A percentile compares a stretch with the other conserved stretches of the same genome.
Evolutionary conservation across 148 eudicot species (phyloP).

Genomic region (Gaultheria prostrata): DNA sequence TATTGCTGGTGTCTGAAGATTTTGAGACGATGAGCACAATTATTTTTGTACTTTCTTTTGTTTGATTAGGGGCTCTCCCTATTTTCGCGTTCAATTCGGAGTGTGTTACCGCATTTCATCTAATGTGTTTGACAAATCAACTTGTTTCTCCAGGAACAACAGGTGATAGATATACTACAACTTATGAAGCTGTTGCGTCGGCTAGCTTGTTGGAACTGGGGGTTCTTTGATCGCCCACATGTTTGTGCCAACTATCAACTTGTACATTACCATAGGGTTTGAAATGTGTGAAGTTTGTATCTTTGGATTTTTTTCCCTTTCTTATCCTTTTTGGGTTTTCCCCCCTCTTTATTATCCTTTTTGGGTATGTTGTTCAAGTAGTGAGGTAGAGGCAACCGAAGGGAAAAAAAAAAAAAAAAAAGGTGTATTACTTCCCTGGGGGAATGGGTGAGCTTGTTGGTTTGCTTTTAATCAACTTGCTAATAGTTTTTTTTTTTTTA

Average conservation of each 20-base stretch:
- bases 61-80: not conserved
- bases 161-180: not conserved
- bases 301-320: not conserved
- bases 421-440: not conserved
- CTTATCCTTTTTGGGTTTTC: not conserved
- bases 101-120: not conserved
- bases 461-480: not conserved
- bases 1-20: not conserved
- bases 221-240: not conserved
- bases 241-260: slow-evolving; percentile 5
- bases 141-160: slow-evolving; percentile 15
- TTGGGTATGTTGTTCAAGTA: not conserved
- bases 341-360: not conserved
- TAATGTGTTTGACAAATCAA: not conserved
- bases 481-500: no score
- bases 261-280: slow-evolving; percentile 7
- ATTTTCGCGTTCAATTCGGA: not conserved
- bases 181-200: not conserved
- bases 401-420: not conserved
- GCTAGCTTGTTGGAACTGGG: slow-evolving; percentile 5
- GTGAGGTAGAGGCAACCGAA: slow-evolving; percentile 7
- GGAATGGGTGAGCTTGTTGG: not conserved
- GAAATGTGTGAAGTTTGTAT: not conserved
- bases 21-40: not conserved
- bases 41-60: not conserved